A percentile compares a stretch with the other conserved stretches of the same genome.
phyloP scores from a whole-genome alignment of 2,329 filamentous ascomycete genomes.

The Claviceps sp. region DNA sequence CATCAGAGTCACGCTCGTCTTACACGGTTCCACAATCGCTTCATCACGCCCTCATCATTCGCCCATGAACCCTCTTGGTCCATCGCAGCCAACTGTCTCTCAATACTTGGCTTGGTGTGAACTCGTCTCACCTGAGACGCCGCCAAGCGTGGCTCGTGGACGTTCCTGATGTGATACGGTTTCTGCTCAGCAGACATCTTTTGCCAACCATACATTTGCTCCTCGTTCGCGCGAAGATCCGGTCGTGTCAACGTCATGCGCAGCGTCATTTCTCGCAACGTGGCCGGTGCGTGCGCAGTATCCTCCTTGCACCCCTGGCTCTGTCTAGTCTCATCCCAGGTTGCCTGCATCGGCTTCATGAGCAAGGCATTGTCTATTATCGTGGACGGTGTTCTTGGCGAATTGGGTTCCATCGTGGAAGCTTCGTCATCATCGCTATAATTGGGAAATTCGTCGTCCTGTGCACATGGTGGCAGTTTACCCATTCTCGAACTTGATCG shows the following conservation, averaged over 20 bases:
- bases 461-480: slow-evolving; percentile 42
- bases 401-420: slow-evolving; percentile 45
- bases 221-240: slow-evolving; percentile 66
- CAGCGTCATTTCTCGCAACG: slow-evolving; percentile 78
- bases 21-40: slow-evolving; percentile 51
- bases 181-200: slow-evolving; percentile 26
- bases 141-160: slow-evolving; percentile 16
- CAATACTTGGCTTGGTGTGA: slow-evolving; percentile 38
- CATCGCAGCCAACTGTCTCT: slow-evolving; percentile 38
- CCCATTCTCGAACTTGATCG: slow-evolving; percentile 26
- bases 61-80: slow-evolving; percentile 30
- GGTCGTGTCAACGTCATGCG: slow-evolving; percentile 90
- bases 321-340: slow-evolving; percentile 12
- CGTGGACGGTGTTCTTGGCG: slow-evolving; percentile 41
- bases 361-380: slow-evolving; percentile 24
- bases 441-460: slow-evolving; percentile 42
- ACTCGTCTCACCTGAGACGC: slow-evolving; percentile 19
- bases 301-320: slow-evolving; percentile 19
- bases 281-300: slow-evolving; percentile 38
- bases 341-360: slow-evolving; percentile 14
- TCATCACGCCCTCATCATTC: slow-evolving; percentile 40
- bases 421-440: slow-evolving; percentile 35
- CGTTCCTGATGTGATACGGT: slow-evolving; percentile 27
- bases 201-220: slow-evolving; percentile 59
- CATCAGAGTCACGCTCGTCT: slow-evolving; percentile 23